Conservation (phyloP, 176 grass and related monocot genomes). For the Melocanna baccifera region DNA sequence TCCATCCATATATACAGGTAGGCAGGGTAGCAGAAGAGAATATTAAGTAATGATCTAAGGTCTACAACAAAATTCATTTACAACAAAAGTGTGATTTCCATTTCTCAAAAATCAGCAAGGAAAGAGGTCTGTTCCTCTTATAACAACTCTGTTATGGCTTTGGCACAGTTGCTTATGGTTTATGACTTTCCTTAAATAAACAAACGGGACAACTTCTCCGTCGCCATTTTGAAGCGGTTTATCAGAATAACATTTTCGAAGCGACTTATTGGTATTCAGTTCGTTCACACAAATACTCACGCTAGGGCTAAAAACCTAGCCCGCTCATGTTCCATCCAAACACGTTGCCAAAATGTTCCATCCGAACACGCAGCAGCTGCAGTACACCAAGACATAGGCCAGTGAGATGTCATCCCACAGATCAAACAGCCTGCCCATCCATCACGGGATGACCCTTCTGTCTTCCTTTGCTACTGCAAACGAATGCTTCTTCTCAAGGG, state of each 20-base stretch:
- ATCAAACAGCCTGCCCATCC: constrained; percentile 50
- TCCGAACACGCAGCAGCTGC: constrained; percentile 82
- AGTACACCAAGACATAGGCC: constrained; percentile 63
- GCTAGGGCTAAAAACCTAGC: too few species aligned
- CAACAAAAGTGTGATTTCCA: not conserved
- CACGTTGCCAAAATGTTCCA: constrained; percentile 86
- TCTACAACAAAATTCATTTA: too few species aligned
- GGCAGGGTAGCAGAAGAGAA: not conserved
- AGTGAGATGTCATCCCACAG: constrained; percentile 78
- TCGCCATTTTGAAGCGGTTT: too few species aligned
- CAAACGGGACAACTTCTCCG: too few species aligned
- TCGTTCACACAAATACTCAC: too few species aligned
- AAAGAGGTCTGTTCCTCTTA: not conserved
- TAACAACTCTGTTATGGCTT: not conserved
- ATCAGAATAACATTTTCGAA: too few species aligned
- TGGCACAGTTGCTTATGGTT: too few species aligned
- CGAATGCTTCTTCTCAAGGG: constrained; percentile 49
- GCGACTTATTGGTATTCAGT: too few species aligned
- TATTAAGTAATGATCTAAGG: not conserved
- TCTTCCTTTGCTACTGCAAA: constrained; percentile 15
- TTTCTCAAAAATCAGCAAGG: not conserved
- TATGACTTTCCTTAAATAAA: too few species aligned
- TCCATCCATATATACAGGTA: too few species aligned
- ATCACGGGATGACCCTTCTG: constrained; percentile 23
- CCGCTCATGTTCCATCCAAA: too few species aligned